A percentile compares a stretch with the other conserved stretches of the same genome.
phyloP scores from a whole-genome alignment of 768 basidiomycete species.

The Macrolepiota dolichaula region DNA sequence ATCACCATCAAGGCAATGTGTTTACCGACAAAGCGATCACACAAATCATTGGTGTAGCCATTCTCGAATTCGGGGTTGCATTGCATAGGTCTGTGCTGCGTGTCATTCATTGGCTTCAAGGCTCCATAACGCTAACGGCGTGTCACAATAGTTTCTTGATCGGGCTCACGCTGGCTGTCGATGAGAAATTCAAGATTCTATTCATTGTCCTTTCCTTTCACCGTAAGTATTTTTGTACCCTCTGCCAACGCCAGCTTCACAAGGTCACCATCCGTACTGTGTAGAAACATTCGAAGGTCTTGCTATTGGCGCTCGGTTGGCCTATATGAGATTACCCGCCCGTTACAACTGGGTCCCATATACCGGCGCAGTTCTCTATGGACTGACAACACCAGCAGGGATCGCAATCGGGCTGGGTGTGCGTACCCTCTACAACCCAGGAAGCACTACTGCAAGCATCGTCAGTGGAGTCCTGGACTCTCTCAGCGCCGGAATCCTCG shows the following conservation, averaged over 20 bases:
- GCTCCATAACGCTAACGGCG: not conserved
- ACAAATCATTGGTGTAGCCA: constrained; percentile 83
- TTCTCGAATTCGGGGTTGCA: constrained; percentile 92
- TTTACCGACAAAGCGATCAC: constrained; percentile 47
- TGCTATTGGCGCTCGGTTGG: constrained; percentile 87
- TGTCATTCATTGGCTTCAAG: not conserved
- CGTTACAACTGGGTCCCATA: constrained; percentile 56
- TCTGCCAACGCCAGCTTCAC: not conserved
- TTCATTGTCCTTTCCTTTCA: constrained; percentile 91
- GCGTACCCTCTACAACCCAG: constrained; percentile 77
- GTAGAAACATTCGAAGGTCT: constrained; percentile 92
- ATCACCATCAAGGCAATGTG: constrained; percentile 10
- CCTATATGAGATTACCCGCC: constrained; percentile 61
- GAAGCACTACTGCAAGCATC: constrained; percentile 68
- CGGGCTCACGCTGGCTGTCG: constrained; percentile 92
- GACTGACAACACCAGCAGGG: constrained; percentile 81
- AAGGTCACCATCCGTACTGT: not conserved
- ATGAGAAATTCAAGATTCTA: constrained; percentile 73
- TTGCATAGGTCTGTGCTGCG: constrained; percentile 59
- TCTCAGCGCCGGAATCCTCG: constrained; percentile 80
- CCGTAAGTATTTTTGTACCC: constrained; percentile 51
- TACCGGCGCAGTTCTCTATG: constrained; percentile 61
- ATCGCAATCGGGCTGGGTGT: constrained; percentile 83
- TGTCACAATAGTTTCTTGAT: constrained; percentile 62
- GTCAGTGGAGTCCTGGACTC: constrained; percentile 86